Evolutionary conservation across 2,329 filamentous ascomycete species (phyloP), one percentile per base, ranked within the genome.

Genomic region (Arthroderma sp.): DNA sequence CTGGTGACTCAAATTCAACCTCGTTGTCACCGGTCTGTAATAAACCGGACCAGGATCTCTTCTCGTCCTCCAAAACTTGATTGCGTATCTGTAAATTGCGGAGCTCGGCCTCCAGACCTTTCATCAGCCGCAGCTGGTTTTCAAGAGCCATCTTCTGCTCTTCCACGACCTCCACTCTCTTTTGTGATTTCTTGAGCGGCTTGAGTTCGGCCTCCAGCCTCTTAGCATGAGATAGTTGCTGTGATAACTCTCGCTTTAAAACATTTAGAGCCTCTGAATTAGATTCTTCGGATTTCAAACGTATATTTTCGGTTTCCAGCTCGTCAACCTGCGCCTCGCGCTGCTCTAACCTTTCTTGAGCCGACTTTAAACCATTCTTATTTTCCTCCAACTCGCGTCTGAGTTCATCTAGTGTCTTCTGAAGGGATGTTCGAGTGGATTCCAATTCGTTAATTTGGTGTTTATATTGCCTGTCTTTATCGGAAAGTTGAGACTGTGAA

Each of bases 141-240:
- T 91, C 82, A 22, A 98, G 67, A 0, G 79, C 77, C 50, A 85
- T 74, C 69, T 96, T 96, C 68, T 98, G 87, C 61, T 98, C 91
- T 59, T 98, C 87, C 0, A 96, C 83, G 2, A 98, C 77, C 57
- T 94, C 86, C 1, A 94, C 81, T n/a, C 84, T 86, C 64, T 85
- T 89, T 60, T 87, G 81, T 3, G 82, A 68, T 53, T 87, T 83
- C 9, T 87, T 81, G 33, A 93, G 73, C 53, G 87, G 82, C 54
- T 83, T 86, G 32, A 98, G 67, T 59, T 98, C 89, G 1, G 77
- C 73, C 60, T 98, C 91, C 3, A 98, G 70, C 29, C 77, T 80
- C 48, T 86, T 80, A 51, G 95, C 94, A 57, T 96, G 87, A n/a
- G 78, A 74, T 1, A 98, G 84, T 58, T 96, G 91, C 51, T 95